Evolutionary conservation across 106 monocot genomes (phyloP), one percentile per base, ranked within the genome.

Genomic region (Dactylorhiza incarnata): DNA sequence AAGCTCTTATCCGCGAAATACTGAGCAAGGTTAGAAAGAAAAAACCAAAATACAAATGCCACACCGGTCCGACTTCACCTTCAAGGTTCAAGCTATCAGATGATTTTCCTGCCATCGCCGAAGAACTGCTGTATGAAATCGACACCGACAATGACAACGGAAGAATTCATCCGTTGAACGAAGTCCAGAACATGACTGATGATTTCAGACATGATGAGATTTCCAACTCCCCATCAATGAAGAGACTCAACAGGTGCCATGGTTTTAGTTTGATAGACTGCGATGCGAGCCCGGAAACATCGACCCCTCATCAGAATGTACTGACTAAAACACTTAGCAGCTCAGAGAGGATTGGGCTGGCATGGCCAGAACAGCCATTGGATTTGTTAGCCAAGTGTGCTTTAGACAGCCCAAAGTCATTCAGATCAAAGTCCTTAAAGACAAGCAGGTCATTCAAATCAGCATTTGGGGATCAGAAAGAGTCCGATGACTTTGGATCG

Each of bases 351-450:
- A 79, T 97, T 62, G 91, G 93, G 7, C 76, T 97, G 68, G 80
- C 79, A 16, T 97, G 96, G 96, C 96, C 96, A 24, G 96, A 97
- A 53, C 90, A 93, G 68, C 87, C 93, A 23, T 58, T 93, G 54
- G 80, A 93, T 58, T 72, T 96, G 73, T 50, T 82, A 51, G 43
- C 80, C 10, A 85, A 75, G 61, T 26, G 75, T 61, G 47, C 24
- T 48, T 75, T 68, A 6, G 51, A 69, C 17, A 78, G 19, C 26
- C 61, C 80, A 45, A 75, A 66, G 8, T 81, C 85, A 10, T 86
- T 87, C 22, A 79, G 74, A 66, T 84, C 87, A 25, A 88, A 80
- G 26, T 88, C 87, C 24, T 92, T 89, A 45, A 82, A 69, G 83
- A 43, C 85, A 17, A 82, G 52, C 49, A 68, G 61, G 8, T 86